Evolutionary conservation across 345 rosid genomes (phyloP).

Genomic region (Gossypium mustelinum): DNA sequence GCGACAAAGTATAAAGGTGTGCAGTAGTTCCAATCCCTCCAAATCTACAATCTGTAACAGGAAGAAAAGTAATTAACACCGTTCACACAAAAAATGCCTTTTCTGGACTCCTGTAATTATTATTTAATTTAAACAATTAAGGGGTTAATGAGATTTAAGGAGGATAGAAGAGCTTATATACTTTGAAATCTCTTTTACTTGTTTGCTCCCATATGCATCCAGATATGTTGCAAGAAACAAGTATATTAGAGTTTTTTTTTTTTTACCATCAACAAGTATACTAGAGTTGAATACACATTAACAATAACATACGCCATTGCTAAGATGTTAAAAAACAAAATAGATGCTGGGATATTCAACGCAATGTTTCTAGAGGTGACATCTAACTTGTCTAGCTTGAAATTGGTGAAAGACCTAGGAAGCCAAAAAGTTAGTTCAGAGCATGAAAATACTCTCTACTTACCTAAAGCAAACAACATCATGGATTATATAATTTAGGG

Average conservation of each 20-base stretch:
- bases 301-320: not conserved
- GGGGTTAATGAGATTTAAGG: not conserved
- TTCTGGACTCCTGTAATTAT: not conserved
- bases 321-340: not conserved
- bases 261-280: not conserved
- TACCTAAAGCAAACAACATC: not conserved
- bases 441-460: not conserved
- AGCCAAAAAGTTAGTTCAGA: not conserved
- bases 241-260: not conserved
- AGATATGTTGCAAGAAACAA: not conserved
- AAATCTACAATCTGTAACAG: constrained; percentile 59
- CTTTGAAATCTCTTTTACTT: not conserved
- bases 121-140: constrained; percentile 1
- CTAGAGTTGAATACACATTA: not conserved
- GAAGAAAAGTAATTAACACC: not conserved
- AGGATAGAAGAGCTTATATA: not conserved
- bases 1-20: constrained; percentile 54
- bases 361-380: not conserved
- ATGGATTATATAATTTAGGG: not conserved
- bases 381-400: not conserved
- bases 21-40: constrained; percentile 47
- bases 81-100: not conserved
- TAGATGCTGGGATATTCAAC: not conserved
- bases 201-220: not conserved
- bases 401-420: not conserved